phyloP scores from a whole-genome alignment of 1,284 basidiomycete species.

The Testicularia cyperi region DNA sequence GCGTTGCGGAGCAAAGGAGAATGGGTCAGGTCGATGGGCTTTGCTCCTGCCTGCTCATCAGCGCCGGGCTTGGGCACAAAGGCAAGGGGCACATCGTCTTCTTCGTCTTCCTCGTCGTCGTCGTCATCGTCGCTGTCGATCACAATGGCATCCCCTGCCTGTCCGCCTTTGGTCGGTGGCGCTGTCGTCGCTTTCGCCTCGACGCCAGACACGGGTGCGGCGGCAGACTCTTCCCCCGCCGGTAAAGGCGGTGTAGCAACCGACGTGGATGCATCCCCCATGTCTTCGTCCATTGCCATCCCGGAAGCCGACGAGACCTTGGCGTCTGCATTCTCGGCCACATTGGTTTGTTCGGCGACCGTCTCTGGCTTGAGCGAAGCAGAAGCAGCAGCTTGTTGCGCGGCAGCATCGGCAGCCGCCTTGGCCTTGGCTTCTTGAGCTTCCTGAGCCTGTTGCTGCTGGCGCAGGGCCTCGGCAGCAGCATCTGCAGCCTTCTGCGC shows the following conservation, averaged over 20 bases:
- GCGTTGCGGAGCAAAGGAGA: constrained; percentile 4
- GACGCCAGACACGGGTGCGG: too few species aligned
- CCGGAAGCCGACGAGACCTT: not conserved
- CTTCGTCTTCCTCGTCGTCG: constrained; percentile 24
- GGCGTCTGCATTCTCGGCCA: not conserved
- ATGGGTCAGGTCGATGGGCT: constrained; percentile 30
- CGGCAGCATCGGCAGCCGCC: constrained; percentile 5
- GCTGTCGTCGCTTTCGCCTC: not conserved
- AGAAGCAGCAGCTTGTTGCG: not conserved
- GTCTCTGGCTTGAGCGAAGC: not conserved
- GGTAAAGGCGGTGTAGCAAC: not conserved
- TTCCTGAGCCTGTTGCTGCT: constrained; percentile 16
- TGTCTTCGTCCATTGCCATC: not conserved
- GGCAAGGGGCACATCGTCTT: constrained; percentile 38
- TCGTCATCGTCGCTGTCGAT: constrained; percentile 33
- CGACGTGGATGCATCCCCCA: not conserved
- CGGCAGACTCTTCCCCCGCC: not conserved
- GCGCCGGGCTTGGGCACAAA: constrained; percentile 21
- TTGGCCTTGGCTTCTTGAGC: constrained; percentile 3
- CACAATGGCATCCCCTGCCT: constrained; percentile 16
- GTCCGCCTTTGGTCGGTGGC: not conserved
- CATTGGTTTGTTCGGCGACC: not conserved
- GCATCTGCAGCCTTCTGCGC: constrained; percentile 14
- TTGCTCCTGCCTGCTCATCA: not conserved
- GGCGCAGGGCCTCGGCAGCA: constrained; percentile 17